Conservation (phyloP, 2,329 filamentous ascomycete genomes). For the Zasmidium cellare region DNA sequence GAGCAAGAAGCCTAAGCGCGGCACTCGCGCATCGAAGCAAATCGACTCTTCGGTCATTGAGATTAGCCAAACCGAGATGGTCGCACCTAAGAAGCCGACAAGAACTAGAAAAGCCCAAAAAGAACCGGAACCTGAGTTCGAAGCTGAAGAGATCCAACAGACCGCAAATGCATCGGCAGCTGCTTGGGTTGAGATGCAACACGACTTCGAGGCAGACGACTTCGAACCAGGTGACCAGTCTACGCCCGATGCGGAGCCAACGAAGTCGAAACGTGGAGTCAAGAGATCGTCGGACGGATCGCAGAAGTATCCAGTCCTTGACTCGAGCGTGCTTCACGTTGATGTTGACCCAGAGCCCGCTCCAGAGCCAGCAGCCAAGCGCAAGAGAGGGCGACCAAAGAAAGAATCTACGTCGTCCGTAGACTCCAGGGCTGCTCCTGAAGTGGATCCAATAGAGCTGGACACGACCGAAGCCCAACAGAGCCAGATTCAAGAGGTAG, state of each 20-base stretch:
- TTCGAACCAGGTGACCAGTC: conserved; percentile 27
- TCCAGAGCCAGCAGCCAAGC: conserved; percentile 31
- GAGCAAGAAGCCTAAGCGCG: conserved; percentile 26
- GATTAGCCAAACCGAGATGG: conserved; percentile 23
- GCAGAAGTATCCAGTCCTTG: conserved; percentile 28
- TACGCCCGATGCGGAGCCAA: conserved; percentile 23
- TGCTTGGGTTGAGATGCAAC: conserved; percentile 18
- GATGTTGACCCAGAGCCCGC: conserved; percentile 20
- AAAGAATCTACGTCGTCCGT: conserved; percentile 14
- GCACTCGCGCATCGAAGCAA: conserved; percentile 26
- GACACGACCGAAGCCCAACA: conserved; percentile 8
- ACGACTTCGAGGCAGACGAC: conserved; percentile 33
- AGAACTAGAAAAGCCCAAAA: conserved; percentile 32
- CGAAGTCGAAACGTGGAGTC: conserved; percentile 30
- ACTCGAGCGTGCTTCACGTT: conserved; percentile 24
- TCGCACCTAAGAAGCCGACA: conserved; percentile 30
- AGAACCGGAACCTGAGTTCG: conserved; percentile 21
- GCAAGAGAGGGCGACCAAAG: conserved; percentile 23
- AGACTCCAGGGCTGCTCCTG: conserved; percentile 7
- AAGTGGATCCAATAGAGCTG: conserved; percentile 13
- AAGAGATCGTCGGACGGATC: conserved; percentile 42
- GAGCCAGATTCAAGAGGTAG: background rate
- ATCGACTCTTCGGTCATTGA: conserved; percentile 32
- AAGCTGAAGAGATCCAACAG: conserved; percentile 16
- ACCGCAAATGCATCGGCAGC: conserved; percentile 16